Evolutionary conservation across 169 alveolate species (phyloP), one percentile per base, ranked within the genome.

Genomic region (Plasmodium gonderi): DNA sequence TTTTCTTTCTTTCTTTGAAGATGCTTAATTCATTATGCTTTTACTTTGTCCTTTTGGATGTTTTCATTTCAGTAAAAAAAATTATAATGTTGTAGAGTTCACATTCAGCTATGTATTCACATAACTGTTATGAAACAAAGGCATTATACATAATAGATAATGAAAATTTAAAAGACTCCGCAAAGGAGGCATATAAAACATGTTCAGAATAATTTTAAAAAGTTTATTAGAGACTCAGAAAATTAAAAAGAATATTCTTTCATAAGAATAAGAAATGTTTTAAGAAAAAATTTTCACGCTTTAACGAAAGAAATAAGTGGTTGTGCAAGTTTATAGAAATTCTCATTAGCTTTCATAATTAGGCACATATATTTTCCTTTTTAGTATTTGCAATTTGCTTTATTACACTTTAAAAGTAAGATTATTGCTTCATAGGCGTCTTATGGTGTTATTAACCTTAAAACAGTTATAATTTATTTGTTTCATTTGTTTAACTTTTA

Each of bases 311-410:
- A 49, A 54, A 0, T 9, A 54, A 54, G n/a, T n/a, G n/a, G 69
- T 20, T 54, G 6, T 54, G n/a, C 23, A 54, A 9, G 69, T 4
- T 54, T 54, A 54, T 54, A 54, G 69, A 54, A 54, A 54, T 31
- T n/a, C n/a, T n/a, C 69, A n/a, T 54, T 54, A 54, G n/a, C 23
- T 17, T 12, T 54, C 31, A 54, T 20, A 54, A 54, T 54, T 54
- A n/a, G 69, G 69, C n/a, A 54, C 69, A 54, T 49, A 49, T 54
- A 12, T 54, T 54, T n/a, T 54, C 69, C 69, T 54, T 31, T 54
- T 54, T 54, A 54, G 69, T n/a, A 17, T 54, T 17, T 14, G 69
- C 23, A 54, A 54, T 54, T 54, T 54, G 33, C 12, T n/a, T 12
- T 54, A 54, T 54, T 54, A 17, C 33, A 54, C n/a, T 31, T 54